A percentile compares a stretch with the other conserved stretches of the same genome.
Conservation (phyloP, 2,329 filamentous ascomycete genomes). For the Mycosphaerella arachidis region DNA sequence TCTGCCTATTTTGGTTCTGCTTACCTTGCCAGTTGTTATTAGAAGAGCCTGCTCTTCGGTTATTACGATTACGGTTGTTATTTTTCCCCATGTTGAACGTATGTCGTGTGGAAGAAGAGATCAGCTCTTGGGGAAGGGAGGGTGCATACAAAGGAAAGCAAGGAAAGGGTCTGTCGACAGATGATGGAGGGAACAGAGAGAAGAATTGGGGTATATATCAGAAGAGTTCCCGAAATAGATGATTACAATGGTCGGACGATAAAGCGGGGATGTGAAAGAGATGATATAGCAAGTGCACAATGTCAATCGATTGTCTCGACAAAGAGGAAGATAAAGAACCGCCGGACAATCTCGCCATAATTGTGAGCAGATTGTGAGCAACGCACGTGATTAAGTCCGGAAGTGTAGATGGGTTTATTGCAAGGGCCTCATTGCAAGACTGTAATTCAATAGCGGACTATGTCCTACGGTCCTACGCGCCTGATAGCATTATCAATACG, state of each 20-base stretch:
- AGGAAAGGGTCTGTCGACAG: background rate
- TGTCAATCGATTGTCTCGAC: background rate
- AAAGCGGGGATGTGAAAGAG: background rate
- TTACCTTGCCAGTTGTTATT: background rate
- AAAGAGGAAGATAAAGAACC: background rate
- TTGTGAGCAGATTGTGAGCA: background rate
- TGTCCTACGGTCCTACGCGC: too few relatives aligned
- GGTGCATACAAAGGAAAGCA: background rate
- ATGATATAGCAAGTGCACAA: background rate
- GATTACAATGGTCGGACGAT: background rate
- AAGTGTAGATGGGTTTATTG: background rate
- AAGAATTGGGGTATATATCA: background rate
- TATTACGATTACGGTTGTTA: background rate
- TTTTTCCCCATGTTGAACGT: background rate
- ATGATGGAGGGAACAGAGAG: background rate
- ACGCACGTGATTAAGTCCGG: background rate
- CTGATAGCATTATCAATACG: slow-evolving; percentile 22
- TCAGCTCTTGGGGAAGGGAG: background rate
- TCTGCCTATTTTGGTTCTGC: background rate
- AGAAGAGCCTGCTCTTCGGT: background rate
- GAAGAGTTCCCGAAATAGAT: background rate
- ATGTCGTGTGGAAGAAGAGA: too few relatives aligned
- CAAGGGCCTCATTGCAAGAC: background rate
- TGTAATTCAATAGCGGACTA: background rate
- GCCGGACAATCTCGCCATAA: background rate